Evolutionary conservation across 2,329 filamentous ascomycete species (phyloP), one percentile per base, ranked within the genome.

Genomic region (Ilyonectria sp.): DNA sequence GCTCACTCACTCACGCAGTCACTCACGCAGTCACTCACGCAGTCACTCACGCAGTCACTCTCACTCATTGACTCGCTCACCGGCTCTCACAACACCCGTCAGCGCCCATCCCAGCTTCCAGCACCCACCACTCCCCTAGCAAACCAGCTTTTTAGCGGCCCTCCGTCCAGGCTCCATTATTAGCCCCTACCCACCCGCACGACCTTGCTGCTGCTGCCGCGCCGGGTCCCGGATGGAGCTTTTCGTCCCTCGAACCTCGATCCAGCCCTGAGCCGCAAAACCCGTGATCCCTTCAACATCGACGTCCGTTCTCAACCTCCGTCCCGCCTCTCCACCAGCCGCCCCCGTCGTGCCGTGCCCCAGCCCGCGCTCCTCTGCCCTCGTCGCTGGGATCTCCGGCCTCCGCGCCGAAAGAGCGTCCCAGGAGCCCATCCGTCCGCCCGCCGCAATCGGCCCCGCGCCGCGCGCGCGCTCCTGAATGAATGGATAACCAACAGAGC

Each of bases 401-500:
- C 72, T 69, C 65, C 67, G 66, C 68, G 71, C 69, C 65, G 72
- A 72, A 74, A 67, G 69, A 74, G 52, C 69, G 69, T 75, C 69
- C 72, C 63, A 70, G 74, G 69, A 67, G 60, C 54, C 60, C 60
- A 65, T 67, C 53, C 61, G 69, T 65, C 68, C 60, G 70, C 63
- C 70, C 70, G 71, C 73, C 71, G 72, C 70, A 74, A 75, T 64
- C 72, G 71, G 74, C 74, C 74, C 74, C 72, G 70, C 74, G 74
- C 70, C 66, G 65, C 69, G 55, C 63, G 71, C 70, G 73, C 70
- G 70, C 73, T 68, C 61, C 65, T 59, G 67, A 65, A 62, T 74
- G 67, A 73, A 76, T 76, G 74, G 74, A 76, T 64, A 74, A 74
- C 65, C 74, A 76, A 76, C 74, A 76, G 63, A 75, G 50, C 66